Evolutionary conservation across 2,329 filamentous ascomycete species (phyloP), one percentile per base, ranked within the genome.

Genomic region (Alternaria sp.): DNA sequence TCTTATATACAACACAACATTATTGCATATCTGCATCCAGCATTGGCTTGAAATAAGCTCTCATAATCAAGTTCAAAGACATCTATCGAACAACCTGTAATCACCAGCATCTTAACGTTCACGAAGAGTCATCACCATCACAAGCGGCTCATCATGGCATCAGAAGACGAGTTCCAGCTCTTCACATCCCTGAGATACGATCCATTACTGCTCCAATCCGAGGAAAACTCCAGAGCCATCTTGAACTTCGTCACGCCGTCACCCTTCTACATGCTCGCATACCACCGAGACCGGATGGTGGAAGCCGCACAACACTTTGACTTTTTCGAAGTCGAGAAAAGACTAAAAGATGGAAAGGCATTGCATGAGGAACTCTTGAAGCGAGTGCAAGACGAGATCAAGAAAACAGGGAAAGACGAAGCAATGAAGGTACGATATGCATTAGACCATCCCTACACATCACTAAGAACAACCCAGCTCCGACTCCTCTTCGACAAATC

Each of bases 271-370:
- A 93, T 96, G 85, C 86, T 96, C 15, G 84, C 89, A 61, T 90
- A 90, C 70, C 94, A 97, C 78, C 87, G 89, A 49, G 91, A 94
- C 76, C 90, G 94, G 57, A 87, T 97, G 76, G 83, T 93, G n/a
- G 86, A 83, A 72, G 83, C 86, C 46, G 84, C 85, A 23, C 74
- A 81, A 65, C 80, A 85, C 68, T 85, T 87, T 69, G 75, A 82
- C 46, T 87, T 85, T 82, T 59, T 76, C 15, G 70, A 73, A 18
- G 79, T 79, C 5, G 73, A 73, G 7, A 63, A 73, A n/a, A 64
- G 65, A 33, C 68, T 83, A 2, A 60, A 72, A 60, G 75, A 82
- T 21, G 81, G 78, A 0, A 63, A 76, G 66, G 67, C 74, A 21
- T 60, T 81, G 63, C 67, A 77, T 66, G 9, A 71, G 67, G 61